These are phyloP conservation scores for Thalassiosira profunda DNA, from an alignment of 108 stramenopile genomes.

Conservation along the genomic window DNA sequence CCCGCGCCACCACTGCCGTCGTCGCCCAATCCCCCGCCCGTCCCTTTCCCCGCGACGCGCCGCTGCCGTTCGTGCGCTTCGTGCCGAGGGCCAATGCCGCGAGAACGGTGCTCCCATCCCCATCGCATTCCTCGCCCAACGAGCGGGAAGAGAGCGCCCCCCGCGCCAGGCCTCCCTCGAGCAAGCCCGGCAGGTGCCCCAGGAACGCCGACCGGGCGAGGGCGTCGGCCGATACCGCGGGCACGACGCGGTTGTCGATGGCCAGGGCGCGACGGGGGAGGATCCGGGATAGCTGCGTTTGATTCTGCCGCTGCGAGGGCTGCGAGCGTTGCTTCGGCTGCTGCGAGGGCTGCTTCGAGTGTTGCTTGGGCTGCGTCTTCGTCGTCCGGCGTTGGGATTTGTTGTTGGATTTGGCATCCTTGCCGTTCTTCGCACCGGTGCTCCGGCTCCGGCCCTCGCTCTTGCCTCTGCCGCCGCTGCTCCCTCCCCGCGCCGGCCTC, in stretches of 20 bases:
- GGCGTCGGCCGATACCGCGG: conserved; percentile 37
- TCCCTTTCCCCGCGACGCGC: neutral
- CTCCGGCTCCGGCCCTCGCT: too few relatives aligned
- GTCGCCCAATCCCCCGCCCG: neutral
- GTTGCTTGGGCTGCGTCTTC: too few relatives aligned
- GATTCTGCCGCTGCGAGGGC: too few relatives aligned
- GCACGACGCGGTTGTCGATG: conserved; percentile 41
- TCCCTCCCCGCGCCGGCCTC: too few relatives aligned
- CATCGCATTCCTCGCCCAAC: neutral
- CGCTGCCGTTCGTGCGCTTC: neutral
- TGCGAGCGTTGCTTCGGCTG: too few relatives aligned
- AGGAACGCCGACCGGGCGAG: conserved; percentile 29
- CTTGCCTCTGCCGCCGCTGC: too few relatives aligned
- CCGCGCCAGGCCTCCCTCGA: conserved; percentile 26
- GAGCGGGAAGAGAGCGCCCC: conserved; percentile 10
- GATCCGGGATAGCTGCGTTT: neutral
- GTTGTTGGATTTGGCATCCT: too few relatives aligned
- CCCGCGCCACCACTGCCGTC: conserved; percentile 11
- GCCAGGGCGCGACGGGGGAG: conserved; percentile 28
- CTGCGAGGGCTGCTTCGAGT: too few relatives aligned
- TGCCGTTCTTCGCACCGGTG: too few relatives aligned
- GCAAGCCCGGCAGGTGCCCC: conserved; percentile 9
- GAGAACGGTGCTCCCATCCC: neutral
- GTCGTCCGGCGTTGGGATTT: too few relatives aligned
- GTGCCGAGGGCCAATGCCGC: conserved; percentile 8